Evolutionary conservation across 1,139 yeast genomes (phyloP).

Genomic region (Blastobotrys elegans): DNA sequence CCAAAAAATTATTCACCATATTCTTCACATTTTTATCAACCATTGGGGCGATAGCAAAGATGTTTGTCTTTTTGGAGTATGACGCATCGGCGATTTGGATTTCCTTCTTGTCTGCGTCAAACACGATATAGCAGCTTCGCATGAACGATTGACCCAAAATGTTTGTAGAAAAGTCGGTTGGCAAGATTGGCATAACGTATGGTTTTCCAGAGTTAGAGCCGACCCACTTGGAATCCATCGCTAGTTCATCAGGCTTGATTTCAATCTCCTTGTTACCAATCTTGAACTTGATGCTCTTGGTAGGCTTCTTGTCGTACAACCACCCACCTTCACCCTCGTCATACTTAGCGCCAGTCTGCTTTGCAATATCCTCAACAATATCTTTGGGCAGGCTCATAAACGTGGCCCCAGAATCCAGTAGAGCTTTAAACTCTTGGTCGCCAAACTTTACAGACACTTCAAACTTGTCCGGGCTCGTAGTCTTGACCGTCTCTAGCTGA

Average conservation of each 20-base stretch:
- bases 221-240: constrained; percentile 15
- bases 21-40: neutral
- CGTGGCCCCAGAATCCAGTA: constrained; percentile 34
- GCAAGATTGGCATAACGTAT: constrained; percentile 35
- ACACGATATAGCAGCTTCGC: constrained; percentile 70
- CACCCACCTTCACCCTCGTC: constrained; percentile 17
- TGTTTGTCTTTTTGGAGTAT: constrained; percentile 21
- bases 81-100: constrained; percentile 62
- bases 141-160: constrained; percentile 72
- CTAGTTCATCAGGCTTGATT: constrained; percentile 36
- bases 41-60: constrained; percentile 16
- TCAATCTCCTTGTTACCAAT: constrained; percentile 39
- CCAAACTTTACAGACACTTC: constrained; percentile 13
- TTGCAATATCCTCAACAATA: constrained; percentile 20
- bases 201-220: constrained; percentile 14
- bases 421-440: constrained; percentile 20
- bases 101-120: constrained; percentile 58
- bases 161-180: constrained; percentile 29
- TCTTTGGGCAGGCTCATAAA: constrained; percentile 28
- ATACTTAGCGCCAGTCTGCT: constrained; percentile 26
- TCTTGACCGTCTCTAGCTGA: constrained; percentile 31
- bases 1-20: neutral
- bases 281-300: constrained; percentile 30
- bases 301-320: constrained; percentile 11
- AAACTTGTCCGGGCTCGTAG: constrained; percentile 13